Evolutionary conservation across 2,329 filamentous ascomycete genomes (phyloP).

Genomic region (Eutypella sp.): DNA sequence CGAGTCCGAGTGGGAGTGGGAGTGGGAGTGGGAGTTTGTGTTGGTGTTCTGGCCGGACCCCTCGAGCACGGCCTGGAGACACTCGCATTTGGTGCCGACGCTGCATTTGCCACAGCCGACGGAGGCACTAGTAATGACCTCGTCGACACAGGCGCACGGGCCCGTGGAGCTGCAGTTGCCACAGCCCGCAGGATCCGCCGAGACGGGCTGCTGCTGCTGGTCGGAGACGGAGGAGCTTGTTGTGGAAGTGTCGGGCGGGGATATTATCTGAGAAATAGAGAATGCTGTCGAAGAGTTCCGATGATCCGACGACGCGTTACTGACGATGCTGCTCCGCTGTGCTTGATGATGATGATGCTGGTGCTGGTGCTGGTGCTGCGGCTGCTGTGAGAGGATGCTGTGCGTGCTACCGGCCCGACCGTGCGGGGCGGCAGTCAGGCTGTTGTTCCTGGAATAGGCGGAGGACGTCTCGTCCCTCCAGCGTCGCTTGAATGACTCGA

Average conservation of each 20-base stretch:
- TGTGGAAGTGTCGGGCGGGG: constrained; percentile 42
- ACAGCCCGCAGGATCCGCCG: constrained; percentile 39
- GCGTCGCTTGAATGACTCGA: constrained; percentile 21
- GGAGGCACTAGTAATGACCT: constrained; percentile 48
- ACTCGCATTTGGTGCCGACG: constrained; percentile 57
- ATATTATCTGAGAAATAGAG: constrained; percentile 54
- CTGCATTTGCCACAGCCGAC: constrained; percentile 64
- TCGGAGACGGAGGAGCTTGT: constrained; percentile 17
- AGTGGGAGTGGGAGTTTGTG: no score
- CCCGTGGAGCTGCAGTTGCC: constrained; percentile 51
- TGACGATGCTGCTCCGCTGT: constrained; percentile 23
- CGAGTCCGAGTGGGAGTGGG: no score
- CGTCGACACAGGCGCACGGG: constrained; percentile 55
- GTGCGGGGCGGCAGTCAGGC: constrained; percentile 18
- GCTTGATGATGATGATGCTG: constrained; percentile 21
- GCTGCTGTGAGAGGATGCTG: constrained; percentile 14
- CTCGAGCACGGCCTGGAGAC: constrained; percentile 44
- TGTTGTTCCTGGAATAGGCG: constrained; percentile 21
- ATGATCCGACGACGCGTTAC: constrained; percentile 17
- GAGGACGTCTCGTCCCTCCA: constrained; percentile 19
- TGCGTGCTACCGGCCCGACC: constrained; percentile 13
- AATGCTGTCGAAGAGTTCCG: constrained; percentile 37
- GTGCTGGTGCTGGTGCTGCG: no score
- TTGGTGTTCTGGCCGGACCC: constrained; percentile 25
- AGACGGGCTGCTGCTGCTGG: constrained; percentile 29